These are phyloP conservation scores for Solanum peruvianum DNA, from an alignment of 257 asterid species.

Conservation along the genomic window DNA sequence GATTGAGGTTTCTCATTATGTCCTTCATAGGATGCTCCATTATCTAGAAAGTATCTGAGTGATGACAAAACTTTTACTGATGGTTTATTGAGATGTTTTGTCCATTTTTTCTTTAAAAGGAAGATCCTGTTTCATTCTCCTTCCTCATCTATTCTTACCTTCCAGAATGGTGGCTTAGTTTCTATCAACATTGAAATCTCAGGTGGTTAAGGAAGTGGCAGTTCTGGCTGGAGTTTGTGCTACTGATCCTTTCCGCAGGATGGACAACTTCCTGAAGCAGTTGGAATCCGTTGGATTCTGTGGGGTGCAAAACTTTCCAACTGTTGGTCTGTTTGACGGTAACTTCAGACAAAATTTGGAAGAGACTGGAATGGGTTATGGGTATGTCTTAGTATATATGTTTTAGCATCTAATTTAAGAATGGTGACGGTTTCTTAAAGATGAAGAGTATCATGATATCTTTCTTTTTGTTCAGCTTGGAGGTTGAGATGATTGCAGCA, in stretches of 20 bases:
- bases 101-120: not conserved
- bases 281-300: too few relatives aligned
- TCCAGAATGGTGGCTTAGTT: not conserved
- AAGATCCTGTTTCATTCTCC: not conserved
- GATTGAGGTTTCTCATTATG: not conserved
- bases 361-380: too few relatives aligned
- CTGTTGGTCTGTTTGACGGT: too few relatives aligned
- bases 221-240: too few relatives aligned
- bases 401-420: too few relatives aligned
- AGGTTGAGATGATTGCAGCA: constrained; percentile 89
- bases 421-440: not conserved
- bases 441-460: not conserved
- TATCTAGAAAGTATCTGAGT: not conserved
- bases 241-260: too few relatives aligned
- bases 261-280: too few relatives aligned
- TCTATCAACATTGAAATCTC: too few relatives aligned
- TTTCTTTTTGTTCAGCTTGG: constrained; percentile 42
- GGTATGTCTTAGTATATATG: too few relatives aligned
- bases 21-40: not conserved
- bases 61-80: not conserved
- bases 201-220: too few relatives aligned
- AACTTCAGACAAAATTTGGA: too few relatives aligned
- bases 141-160: not conserved
- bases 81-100: not conserved
- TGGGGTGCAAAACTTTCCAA: too few relatives aligned